Base-by-base conservation (phyloP, 345 rosid genomes). In the Murraya paniculata region DNA sequence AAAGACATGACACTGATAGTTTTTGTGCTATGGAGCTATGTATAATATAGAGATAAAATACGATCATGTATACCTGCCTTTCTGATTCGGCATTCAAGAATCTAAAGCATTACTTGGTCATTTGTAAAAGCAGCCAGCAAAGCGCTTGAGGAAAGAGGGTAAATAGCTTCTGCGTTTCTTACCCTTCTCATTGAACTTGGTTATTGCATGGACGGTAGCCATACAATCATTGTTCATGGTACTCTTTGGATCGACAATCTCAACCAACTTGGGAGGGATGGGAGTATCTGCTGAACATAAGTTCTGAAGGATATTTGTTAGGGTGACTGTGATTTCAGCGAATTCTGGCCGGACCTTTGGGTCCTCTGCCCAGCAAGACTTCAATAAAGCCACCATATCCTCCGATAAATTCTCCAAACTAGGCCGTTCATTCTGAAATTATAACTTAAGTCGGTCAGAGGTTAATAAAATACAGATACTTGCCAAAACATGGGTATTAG, bases 361-460 rank as follows among this genome's bases (percentile, higher is more conserved):
- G 69, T 92, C 90, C 39, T 71, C 73, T 56, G 81, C 86, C 94
- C 94, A 92, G 62, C 93, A 90, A 24, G 89, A 84, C 79, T 83
- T 78, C 70, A 92, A 60, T 48, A 92, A 82, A 7, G 80, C 21
- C 7, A 22, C 86, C 76, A 84, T 7, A 3, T 82, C 88, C 55
- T 68, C 59, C 0, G 90, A 87, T 59, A 90, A 72, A 73, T 79
- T 58, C 36, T 67, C 82, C 83, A 92, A 30, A 25, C 87, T 82
- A 66, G 94, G 94, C 86, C 94, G 87, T 41, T 68, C 21, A 4
- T 87, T 86, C 97, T 92, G 88, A 9, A 74, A 73, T 48, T 22
- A 76, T 30, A 30, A 73, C 58, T 3, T 30, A 19, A 19, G 22
- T 35, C 64, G 21, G 30, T 6, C 9, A 72, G 31, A 60, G 27